Percentiles rank a stretch among this genome's conserved stretches.
phyloP scores from a whole-genome alignment of 2,329 filamentous ascomycete species.

The Apiospora malaysiana region DNA sequence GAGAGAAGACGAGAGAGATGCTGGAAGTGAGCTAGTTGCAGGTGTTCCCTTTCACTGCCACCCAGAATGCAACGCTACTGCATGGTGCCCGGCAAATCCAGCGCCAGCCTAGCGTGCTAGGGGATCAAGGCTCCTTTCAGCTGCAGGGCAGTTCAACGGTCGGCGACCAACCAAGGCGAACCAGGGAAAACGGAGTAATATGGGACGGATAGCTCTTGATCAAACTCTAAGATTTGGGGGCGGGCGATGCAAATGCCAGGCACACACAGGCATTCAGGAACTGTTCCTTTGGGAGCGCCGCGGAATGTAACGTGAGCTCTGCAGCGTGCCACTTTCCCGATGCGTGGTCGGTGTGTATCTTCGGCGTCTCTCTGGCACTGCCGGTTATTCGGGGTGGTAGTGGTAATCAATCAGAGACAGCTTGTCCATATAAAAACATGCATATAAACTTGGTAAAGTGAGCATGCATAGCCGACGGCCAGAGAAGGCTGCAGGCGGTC shows the following conservation, averaged over 20 bases:
- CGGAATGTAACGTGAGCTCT: constrained; percentile 3
- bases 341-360: not conserved
- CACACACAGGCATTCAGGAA: not conserved
- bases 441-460: not conserved
- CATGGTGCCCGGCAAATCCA: not conserved
- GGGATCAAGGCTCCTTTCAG: constrained; percentile 2
- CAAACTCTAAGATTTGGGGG: constrained; percentile 9
- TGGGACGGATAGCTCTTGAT: not conserved
- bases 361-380: not conserved
- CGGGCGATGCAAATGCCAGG: not conserved
- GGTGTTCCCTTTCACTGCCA: constrained; percentile 15
- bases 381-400: not conserved
- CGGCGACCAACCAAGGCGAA: not conserved
- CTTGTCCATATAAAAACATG: not conserved
- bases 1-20: not conserved
- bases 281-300: not conserved
- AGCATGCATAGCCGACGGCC: not conserved
- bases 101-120: constrained; percentile 7
- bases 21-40: not conserved
- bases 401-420: not conserved
- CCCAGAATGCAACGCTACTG: constrained; percentile 15
- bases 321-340: not conserved
- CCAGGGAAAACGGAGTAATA: not conserved
- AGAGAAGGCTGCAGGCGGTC: not conserved
- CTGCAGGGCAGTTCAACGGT: constrained; percentile 8